These are phyloP conservation scores for Myriosclerotinia duriaeana DNA, from an alignment of 2,329 filamentous ascomycete genomes.

Conservation along the genomic window DNA sequence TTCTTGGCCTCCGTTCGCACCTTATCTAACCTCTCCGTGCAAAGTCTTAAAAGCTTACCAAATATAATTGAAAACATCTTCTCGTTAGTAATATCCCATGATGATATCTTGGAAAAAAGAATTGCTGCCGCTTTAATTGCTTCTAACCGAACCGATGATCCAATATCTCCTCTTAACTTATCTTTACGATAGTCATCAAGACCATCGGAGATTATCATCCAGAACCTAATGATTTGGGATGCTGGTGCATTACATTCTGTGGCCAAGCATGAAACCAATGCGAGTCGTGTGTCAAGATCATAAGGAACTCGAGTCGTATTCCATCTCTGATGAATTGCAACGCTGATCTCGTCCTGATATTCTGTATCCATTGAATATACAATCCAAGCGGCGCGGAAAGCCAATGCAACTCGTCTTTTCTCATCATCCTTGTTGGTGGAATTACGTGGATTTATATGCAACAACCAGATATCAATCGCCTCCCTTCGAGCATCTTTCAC, in stretches of 20 bases:
- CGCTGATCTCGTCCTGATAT: conserved; percentile 38
- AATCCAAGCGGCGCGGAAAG: conserved; percentile 51
- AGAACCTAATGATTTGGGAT: conserved; percentile 25
- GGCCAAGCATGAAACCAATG: conserved; percentile 56
- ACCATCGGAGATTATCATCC: conserved; percentile 50
- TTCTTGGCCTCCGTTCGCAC: conserved; percentile 68
- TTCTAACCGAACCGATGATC: conserved; percentile 79
- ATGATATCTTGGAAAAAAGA: conserved; percentile 29
- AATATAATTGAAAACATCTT: conserved; percentile 25
- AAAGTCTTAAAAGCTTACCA: conserved; percentile 58
- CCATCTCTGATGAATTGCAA: conserved; percentile 56
- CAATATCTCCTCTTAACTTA: conserved; percentile 79
- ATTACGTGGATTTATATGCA: not conserved
- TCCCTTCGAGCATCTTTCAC: too few relatives aligned
- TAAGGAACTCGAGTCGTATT: conserved; percentile 25
- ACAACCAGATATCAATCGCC: not conserved
- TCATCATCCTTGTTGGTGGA: not conserved
- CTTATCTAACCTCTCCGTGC: conserved; percentile 86
- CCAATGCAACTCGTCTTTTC: conserved; percentile 30
- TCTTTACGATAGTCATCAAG: conserved; percentile 91
- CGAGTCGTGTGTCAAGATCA: conserved; percentile 53
- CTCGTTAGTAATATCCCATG: conserved; percentile 22
- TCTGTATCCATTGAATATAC: conserved; percentile 20
- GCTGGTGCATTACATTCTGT: conserved; percentile 44
- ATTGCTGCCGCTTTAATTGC: conserved; percentile 67